These are phyloP conservation scores for Carallia pectinifolia DNA, from an alignment of 345 rosid genomes.

Conservation along the genomic window DNA sequence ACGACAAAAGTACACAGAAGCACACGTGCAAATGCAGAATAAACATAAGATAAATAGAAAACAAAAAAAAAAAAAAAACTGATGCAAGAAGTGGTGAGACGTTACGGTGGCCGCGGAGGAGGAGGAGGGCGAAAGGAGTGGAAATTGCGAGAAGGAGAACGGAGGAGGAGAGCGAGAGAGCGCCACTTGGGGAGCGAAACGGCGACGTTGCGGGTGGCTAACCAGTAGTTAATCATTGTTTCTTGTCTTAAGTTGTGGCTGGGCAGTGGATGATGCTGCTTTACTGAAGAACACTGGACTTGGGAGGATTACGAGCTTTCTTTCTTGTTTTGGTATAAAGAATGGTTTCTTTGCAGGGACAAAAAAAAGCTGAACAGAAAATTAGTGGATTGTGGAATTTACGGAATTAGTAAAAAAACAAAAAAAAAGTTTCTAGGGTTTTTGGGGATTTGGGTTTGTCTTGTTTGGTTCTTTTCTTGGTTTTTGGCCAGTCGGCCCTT, in stretches of 20 bases:
- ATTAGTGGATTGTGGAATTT: background rate
- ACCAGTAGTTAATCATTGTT: conserved; percentile 51
- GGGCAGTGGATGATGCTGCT: background rate
- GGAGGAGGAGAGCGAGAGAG: conserved; percentile 48
- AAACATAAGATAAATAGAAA: too few relatives aligned
- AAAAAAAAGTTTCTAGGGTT: conserved; percentile 18
- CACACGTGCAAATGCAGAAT: too few relatives aligned
- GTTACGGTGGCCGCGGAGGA: conserved; percentile 49
- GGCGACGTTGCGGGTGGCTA: conserved; percentile 60
- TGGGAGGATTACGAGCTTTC: too few relatives aligned
- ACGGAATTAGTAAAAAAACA: background rate
- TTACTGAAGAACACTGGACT: too few relatives aligned
- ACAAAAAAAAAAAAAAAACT: background rate
- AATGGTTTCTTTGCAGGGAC: background rate
- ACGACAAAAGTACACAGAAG: too few relatives aligned
- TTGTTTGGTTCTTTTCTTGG: background rate
- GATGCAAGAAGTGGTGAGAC: background rate
- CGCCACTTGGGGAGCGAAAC: conserved; percentile 65
- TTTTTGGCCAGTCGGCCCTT: conserved; percentile 1
- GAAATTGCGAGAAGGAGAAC: conserved; percentile 41
- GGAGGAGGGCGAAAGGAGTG: conserved; percentile 27
- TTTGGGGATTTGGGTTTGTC: conserved; percentile 13
- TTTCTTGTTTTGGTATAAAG: background rate
- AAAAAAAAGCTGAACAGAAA: background rate
- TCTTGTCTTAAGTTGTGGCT: too few relatives aligned